Conservation (phyloP, 2,329 filamentous ascomycete genomes). For the Penicillium aurantiogriseum region DNA sequence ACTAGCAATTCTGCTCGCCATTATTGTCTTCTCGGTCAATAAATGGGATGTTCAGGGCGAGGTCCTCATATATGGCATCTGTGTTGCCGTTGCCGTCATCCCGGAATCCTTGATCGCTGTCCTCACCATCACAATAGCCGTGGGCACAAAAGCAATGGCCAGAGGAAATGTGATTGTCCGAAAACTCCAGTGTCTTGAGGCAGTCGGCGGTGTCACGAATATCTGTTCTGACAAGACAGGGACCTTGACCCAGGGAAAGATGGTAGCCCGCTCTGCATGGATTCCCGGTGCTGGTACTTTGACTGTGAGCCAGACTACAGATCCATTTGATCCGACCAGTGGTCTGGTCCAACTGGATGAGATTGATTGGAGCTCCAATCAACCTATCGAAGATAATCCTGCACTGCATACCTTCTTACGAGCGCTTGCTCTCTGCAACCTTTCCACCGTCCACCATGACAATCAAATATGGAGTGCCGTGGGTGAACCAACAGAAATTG, state of each 20-base stretch:
- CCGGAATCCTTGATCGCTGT: conserved; percentile 64
- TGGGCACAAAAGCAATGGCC: conserved; percentile 55
- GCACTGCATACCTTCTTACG: conserved; percentile 53
- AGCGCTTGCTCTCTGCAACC: conserved; percentile 56
- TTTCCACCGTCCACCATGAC: conserved; percentile 51
- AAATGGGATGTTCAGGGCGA: conserved; percentile 56
- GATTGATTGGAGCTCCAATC: conserved; percentile 30
- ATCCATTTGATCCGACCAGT: conserved; percentile 56
- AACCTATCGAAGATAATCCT: conserved; percentile 24
- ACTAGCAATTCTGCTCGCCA: conserved; percentile 62
- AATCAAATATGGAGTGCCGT: conserved; percentile 52
- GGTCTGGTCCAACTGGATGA: conserved; percentile 46
- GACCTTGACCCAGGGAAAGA: conserved; percentile 56
- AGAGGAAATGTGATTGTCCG: conserved; percentile 55
- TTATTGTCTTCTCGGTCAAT: conserved; percentile 62
- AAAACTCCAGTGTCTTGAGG: conserved; percentile 55
- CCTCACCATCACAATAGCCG: conserved; percentile 61
- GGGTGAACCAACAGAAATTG: conserved; percentile 67
- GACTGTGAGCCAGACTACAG: conserved; percentile 52
- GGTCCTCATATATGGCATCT: conserved; percentile 59
- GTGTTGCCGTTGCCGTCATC: conserved; percentile 60
- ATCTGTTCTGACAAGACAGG: conserved; percentile 61
- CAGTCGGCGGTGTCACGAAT: conserved; percentile 57
- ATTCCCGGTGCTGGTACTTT: conserved; percentile 54
- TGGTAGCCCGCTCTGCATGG: conserved; percentile 61